These are phyloP conservation scores for Chaetomium fimeti DNA, from an alignment of 495 filamentous ascomycete species.

Conservation along the genomic window DNA sequence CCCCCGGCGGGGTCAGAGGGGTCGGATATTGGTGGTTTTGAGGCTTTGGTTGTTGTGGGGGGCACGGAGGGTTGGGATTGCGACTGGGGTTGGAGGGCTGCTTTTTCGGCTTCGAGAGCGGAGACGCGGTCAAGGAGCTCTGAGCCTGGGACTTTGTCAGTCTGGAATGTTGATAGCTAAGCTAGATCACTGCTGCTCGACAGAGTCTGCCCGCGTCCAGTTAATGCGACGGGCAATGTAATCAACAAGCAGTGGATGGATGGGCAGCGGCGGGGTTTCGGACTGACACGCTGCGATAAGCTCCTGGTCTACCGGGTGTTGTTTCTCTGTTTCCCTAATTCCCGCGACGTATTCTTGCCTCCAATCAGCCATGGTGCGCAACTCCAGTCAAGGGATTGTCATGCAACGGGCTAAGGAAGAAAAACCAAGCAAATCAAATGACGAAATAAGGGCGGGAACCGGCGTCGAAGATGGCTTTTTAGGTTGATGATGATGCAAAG, in stretches of 20 bases:
- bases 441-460: background rate
- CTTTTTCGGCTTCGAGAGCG: conserved; percentile 54
- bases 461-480: background rate
- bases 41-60: conserved; percentile 18
- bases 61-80: conserved; percentile 25
- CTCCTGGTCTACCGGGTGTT: conserved; percentile 45
- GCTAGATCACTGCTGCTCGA: background rate
- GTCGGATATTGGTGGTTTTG: conserved; percentile 19
- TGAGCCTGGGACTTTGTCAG: conserved; percentile 54
- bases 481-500: conserved; percentile 19
- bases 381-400: background rate
- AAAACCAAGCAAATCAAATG: background rate
- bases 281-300: conserved; percentile 48
- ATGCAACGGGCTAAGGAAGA: too few relatives aligned
- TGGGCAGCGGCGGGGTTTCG: conserved; percentile 8
- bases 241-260: background rate
- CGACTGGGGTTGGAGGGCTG: conserved; percentile 29
- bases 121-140: conserved; percentile 66
- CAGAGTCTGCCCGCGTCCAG: too few relatives aligned
- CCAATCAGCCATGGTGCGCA: conserved; percentile 46
- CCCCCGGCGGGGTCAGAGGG: conserved; percentile 27
- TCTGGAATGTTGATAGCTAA: background rate
- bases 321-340: conserved; percentile 44
- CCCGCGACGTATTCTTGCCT: conserved; percentile 46
- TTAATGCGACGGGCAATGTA: too few relatives aligned